A percentile compares a stretch with the other conserved stretches of the same genome.
Evolutionary conservation across 1,284 basidiomycete genomes (phyloP).

Genomic region (Heterobasidion irregulare): DNA sequence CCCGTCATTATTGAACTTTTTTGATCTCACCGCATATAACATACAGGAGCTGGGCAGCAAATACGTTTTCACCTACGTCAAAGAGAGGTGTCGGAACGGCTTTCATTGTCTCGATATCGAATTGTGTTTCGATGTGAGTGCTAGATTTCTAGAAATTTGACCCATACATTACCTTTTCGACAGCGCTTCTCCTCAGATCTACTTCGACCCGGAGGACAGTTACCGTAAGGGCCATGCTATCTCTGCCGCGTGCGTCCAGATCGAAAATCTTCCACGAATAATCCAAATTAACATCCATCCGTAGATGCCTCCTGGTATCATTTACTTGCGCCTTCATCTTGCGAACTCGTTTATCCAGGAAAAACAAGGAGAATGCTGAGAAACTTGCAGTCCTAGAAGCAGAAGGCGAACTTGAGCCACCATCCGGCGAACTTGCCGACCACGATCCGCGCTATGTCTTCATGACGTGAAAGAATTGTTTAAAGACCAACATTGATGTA

Average conservation of each 20-base stretch:
- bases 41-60: constrained; percentile 48
- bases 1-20: background rate
- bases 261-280: background rate
- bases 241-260: constrained; percentile 31
- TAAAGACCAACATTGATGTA: background rate
- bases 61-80: constrained; percentile 45
- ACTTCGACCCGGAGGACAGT: constrained; percentile 40
- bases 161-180: background rate
- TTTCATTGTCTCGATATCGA: constrained; percentile 49
- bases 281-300: background rate
- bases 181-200: constrained; percentile 50
- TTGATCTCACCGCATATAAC: background rate
- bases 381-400: background rate
- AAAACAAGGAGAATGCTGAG: background rate
- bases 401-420: background rate
- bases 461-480: constrained; percentile 15
- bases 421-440: constrained; percentile 30
- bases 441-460: constrained; percentile 36
- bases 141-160: background rate
- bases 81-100: constrained; percentile 51
- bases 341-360: background rate
- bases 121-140: constrained; percentile 42
- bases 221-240: constrained; percentile 47
- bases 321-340: background rate
- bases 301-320: background rate